Evolutionary conservation across 2,329 filamentous ascomycete species (phyloP).

Genomic region (Tolypocladium ovalisporum): DNA sequence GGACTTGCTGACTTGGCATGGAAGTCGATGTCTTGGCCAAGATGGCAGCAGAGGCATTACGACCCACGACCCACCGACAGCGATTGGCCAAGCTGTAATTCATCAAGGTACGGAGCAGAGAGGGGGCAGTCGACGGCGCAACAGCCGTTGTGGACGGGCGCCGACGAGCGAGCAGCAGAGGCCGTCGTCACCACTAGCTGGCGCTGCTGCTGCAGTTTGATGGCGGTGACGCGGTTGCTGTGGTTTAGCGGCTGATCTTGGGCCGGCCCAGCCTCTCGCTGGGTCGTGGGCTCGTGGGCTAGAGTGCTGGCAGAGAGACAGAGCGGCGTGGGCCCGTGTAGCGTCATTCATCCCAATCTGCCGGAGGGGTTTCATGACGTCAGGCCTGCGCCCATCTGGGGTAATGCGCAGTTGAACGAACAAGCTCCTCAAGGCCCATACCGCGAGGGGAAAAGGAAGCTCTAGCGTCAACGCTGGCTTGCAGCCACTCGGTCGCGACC

Average conservation of each 20-base stretch:
- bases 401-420: not conserved
- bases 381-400: slow-evolving; percentile 5
- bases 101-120: not conserved
- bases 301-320: too few relatives aligned
- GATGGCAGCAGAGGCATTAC: not conserved
- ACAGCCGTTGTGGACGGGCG: not conserved
- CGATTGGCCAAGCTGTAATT: not conserved
- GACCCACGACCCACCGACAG: too few relatives aligned
- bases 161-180: not conserved
- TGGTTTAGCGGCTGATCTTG: not conserved
- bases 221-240: not conserved
- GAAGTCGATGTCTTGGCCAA: not conserved
- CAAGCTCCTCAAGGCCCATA: not conserved
- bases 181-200: not conserved
- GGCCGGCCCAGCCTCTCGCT: too few relatives aligned
- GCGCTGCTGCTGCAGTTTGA: not conserved
- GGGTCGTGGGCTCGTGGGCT: too few relatives aligned
- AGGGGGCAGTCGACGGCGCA: not conserved
- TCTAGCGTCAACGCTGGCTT: not conserved
- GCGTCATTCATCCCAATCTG: slow-evolving; percentile 8
- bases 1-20: not conserved
- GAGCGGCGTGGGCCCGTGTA: not conserved
- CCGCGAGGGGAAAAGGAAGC: not conserved
- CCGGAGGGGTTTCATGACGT: slow-evolving; percentile 11
- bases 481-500: not conserved